Base-by-base conservation (phyloP, 768 basidiomycete genomes). In the Naganishia randhawae region DNA sequence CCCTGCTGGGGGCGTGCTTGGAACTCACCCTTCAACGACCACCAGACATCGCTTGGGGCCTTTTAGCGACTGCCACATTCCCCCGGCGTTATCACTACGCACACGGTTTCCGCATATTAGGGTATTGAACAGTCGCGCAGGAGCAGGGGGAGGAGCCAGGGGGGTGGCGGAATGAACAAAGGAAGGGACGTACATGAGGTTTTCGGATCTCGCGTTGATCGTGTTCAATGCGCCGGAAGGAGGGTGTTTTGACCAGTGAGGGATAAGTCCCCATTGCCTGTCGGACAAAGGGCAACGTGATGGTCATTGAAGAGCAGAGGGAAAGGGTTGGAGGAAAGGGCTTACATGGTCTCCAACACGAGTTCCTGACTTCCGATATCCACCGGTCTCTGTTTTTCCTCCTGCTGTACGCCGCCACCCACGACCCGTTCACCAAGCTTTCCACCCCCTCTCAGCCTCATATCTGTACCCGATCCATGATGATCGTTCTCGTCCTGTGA, bases 141-240 rank as follows among this genome's bases (percentile, higher is more conserved):
- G 37, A 39, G 8, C 7, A 39, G 7, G 37, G 8, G 37, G 7
- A 8, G 32, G n/a, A n/a, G 11, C 8, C 33, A 51, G 32, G 29
- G 19, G 11, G 17, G 33, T 16, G 8, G 45, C 6, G 22, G 17
- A n/a, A 4, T 16, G 51, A 14, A n/a, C 22, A 48, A 22, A 22
- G 45, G 14, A 48, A 4, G 10, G 11, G 32, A 69, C 76, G 63
- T 48, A 78, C 77, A 76, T 70, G 33, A 98, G 82, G 63, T 87
- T 88, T 80, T 98, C 95, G 1, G 87, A 83, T 22, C 92, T 86
- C 0, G 94, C 93, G 72, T 98, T 98, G 69, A 90, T 95, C 0
- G 94, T 96, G 73, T 85, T 90, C 48, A 92, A 80, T 1, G 73
- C 69, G 8, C 75, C 74, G 0, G 83, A 82, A 2, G 80, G 80